Evolutionary conservation across 1,284 basidiomycete species (phyloP), one percentile per base, ranked within the genome.

Genomic region (Inonotus hispidus): DNA sequence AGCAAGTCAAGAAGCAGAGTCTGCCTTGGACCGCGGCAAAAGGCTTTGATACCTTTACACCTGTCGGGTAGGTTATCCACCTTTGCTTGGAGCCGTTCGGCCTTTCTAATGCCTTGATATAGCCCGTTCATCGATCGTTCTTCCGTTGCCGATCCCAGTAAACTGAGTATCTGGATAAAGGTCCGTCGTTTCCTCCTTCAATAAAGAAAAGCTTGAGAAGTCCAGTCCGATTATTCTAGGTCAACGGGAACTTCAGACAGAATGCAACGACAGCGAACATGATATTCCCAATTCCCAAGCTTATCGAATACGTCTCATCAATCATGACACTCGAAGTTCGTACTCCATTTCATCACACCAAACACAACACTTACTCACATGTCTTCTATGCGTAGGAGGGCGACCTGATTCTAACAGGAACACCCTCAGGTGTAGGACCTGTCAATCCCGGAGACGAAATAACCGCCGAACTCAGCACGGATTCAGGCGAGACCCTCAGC

Each of bases 21-120:
- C 81, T 98, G 25, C 96, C 96, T 1, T 99, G 96, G 96, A 88
- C 90, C 19, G 83, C 95, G 4, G 92, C 88, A 1, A 95, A 96
- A 73, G 93, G 92, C 1, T 93, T 94, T 64, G 93, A 95, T 73
- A 92, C 90, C 0, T 95, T 93, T 73, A 91, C 85, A 5, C 91
- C 95, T 1, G 83, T 96, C 61, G 82, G 88, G 88, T 87, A 67
- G 46, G 77, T 58, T 53, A 5, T 29, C 38, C 11, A 37, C 11
- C 8, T 8, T 10, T 14, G 25, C 11, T 35, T 7, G 14, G 32
- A 49, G 47, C 25, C 10, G 46, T 41, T 55, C n/a, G 59, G 19
- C 56, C 38, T 32, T 58, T 53, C 54, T 59, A 55, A 16, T 41
- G 55, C 41, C 61, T 56, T 16, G 55, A 43, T 54, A 25, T 66